Percentiles rank a stretch among this genome's conserved stretches.
Conservation (phyloP, 1,139 yeast species). For the Candida frijolesensis region DNA sequence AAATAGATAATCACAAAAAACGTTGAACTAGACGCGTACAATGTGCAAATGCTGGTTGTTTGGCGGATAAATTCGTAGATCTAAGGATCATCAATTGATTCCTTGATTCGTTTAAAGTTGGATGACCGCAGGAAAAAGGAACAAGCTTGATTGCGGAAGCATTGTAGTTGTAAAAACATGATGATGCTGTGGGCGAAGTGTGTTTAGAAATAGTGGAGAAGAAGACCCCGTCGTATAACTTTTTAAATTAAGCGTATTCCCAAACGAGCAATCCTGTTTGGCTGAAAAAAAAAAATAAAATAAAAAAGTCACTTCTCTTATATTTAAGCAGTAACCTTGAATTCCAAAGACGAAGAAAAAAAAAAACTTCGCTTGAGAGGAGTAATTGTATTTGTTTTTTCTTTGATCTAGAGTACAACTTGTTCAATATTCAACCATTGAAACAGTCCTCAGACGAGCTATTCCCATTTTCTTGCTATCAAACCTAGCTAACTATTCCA, state of each 20-base stretch:
- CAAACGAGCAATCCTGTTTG: neutral
- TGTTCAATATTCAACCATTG: constrained; percentile 1
- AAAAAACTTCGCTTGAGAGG: neutral
- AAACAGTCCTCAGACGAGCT: neutral
- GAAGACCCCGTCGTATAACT: neutral
- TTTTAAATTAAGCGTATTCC: neutral
- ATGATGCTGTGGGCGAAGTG: too few relatives aligned
- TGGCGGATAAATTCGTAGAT: neutral
- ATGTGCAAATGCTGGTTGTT: too few relatives aligned
- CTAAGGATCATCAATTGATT: neutral
- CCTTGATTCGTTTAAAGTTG: neutral
- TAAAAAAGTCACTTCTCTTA: neutral
- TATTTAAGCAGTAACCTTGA: neutral
- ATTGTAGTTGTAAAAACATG: too few relatives aligned
- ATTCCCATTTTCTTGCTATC: neutral
- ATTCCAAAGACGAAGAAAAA: neutral
- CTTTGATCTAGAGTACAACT: neutral
- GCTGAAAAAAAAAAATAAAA: neutral
- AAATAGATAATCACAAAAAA: neutral
- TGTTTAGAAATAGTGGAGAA: neutral
- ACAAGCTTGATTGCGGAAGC: too few relatives aligned
- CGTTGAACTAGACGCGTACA: too few relatives aligned
- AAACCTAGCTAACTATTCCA: neutral
- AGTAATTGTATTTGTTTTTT: neutral
- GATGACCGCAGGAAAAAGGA: too few relatives aligned